A percentile compares a stretch with the other conserved stretches of the same genome.
These are phyloP conservation scores for Pseudogymnoascus sp. DNA, from an alignment of 2,329 filamentous ascomycete genomes.

Conservation along the genomic window DNA sequence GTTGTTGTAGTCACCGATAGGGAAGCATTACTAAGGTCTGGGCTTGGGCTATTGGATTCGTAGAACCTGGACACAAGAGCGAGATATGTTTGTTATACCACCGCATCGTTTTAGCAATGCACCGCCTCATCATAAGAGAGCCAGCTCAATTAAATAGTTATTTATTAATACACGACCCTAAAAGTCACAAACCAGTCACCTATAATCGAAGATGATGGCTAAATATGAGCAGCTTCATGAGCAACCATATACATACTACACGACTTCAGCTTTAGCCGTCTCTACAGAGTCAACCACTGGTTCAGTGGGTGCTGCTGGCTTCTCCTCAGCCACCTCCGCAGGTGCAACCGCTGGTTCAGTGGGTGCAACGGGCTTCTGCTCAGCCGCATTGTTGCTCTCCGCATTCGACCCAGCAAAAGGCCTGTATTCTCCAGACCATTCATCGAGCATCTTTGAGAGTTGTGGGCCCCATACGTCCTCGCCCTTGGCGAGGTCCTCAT, in stretches of 20 bases:
- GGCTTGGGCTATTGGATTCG: background rate
- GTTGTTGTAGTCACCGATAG: background rate
- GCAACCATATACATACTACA: background rate
- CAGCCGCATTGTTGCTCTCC: background rate
- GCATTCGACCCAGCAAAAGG: conserved; percentile 10
- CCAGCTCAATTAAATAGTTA: background rate
- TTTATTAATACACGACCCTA: background rate
- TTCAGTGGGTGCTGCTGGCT: background rate
- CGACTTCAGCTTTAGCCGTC: background rate
- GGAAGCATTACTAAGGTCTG: background rate
- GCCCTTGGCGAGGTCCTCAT: conserved; percentile 64
- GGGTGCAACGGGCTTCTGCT: background rate
- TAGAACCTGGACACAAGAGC: background rate
- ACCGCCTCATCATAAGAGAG: background rate
- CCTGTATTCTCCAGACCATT: conserved; percentile 22
- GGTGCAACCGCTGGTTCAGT: background rate
- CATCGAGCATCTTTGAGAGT: conserved; percentile 49
- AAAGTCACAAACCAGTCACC: background rate
- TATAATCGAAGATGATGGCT: background rate
- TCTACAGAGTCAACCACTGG: conserved; percentile 1
- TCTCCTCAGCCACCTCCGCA: background rate
- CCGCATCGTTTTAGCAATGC: background rate
- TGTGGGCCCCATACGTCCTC: conserved; percentile 78
- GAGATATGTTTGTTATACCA: conserved; percentile 1
- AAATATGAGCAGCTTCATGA: background rate